A percentile compares a stretch with the other conserved stretches of the same genome.
These are phyloP conservation scores for Candida freyschussii DNA, from an alignment of 1,139 yeast genomes.

Conservation along the genomic window DNA sequence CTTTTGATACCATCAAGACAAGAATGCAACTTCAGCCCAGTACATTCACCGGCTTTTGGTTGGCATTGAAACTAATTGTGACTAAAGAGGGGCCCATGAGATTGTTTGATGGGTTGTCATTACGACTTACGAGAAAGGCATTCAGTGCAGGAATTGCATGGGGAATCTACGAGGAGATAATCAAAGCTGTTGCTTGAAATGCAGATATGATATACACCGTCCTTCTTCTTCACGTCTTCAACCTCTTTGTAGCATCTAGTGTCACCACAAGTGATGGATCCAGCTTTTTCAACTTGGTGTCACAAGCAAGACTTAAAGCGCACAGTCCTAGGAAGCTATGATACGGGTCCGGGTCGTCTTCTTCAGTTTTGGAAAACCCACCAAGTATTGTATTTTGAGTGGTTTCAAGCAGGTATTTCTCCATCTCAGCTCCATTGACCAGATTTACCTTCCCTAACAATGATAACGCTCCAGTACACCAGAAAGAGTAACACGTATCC, in stretches of 20 bases:
- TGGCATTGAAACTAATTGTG: constrained; percentile 37
- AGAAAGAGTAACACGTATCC: constrained; percentile 91
- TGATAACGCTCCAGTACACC: constrained; percentile 66
- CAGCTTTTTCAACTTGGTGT: constrained; percentile 17
- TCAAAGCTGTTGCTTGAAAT: constrained; percentile 13
- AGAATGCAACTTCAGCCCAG: constrained; percentile 71
- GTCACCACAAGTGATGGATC: constrained; percentile 23
- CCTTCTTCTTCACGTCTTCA: not conserved
- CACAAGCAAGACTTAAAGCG: constrained; percentile 43
- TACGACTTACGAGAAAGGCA: constrained; percentile 81
- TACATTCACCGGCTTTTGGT: constrained; percentile 36
- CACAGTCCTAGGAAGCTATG: constrained; percentile 63
- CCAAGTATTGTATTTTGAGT: constrained; percentile 70
- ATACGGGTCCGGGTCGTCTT: constrained; percentile 63
- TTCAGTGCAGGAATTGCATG: constrained; percentile 93
- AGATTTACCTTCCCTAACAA: constrained; percentile 35
- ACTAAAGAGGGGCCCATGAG: constrained; percentile 57
- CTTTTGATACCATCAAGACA: constrained; percentile 92
- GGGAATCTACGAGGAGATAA: constrained; percentile 84
- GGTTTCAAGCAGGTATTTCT: constrained; percentile 44
- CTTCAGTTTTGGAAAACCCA: constrained; percentile 74
- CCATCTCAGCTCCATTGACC: constrained; percentile 36
- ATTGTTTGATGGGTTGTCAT: constrained; percentile 77
- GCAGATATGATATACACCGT: constrained; percentile 4
- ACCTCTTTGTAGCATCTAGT: constrained; percentile 3